A percentile compares a stretch with the other conserved stretches of the same genome.
phyloP scores from a whole-genome alignment of 1,139 yeast genomes.

The Hemisphaericaspora xylofermentans region DNA sequence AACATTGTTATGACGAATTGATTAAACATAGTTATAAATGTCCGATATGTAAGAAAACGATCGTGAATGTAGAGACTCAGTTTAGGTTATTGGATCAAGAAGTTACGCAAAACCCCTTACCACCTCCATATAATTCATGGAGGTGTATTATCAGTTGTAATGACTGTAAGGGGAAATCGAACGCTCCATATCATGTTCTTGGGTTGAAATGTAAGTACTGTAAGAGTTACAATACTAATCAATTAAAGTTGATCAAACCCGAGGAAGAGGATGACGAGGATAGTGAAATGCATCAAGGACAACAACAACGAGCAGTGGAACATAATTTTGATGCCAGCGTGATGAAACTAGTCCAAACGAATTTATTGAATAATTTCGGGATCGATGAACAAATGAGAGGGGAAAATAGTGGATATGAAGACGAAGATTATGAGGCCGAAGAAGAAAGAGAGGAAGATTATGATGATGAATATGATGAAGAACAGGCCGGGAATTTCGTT shows the following conservation, averaged over 20 bases:
- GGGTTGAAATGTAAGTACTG: constrained; percentile 89
- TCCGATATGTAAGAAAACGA: constrained; percentile 83
- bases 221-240: constrained; percentile 81
- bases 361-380: constrained; percentile 38
- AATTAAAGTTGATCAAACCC: constrained; percentile 60
- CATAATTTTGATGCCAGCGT: constrained; percentile 17
- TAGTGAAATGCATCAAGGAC: constrained; percentile 13
- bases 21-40: constrained; percentile 83
- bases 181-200: constrained; percentile 74
- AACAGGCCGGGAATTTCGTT: constrained; percentile 24
- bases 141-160: constrained; percentile 76
- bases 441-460: constrained; percentile 19
- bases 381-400: constrained; percentile 23
- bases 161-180: constrained; percentile 84
- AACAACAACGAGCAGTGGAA: constrained; percentile 8
- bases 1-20: constrained; percentile 75
- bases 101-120: constrained; percentile 72
- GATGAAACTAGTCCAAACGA: constrained; percentile 37
- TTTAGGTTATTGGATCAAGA: constrained; percentile 85
- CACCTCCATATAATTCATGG: constrained; percentile 78
- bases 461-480: constrained; percentile 19
- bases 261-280: constrained; percentile 43
- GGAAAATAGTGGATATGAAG: constrained; percentile 14
- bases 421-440: constrained; percentile 13
- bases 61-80: constrained; percentile 84